Evolutionary conservation across 228 moss, liverwort and hornwort genomes (phyloP).

Genomic region (Sphagnum magellanicum): DNA sequence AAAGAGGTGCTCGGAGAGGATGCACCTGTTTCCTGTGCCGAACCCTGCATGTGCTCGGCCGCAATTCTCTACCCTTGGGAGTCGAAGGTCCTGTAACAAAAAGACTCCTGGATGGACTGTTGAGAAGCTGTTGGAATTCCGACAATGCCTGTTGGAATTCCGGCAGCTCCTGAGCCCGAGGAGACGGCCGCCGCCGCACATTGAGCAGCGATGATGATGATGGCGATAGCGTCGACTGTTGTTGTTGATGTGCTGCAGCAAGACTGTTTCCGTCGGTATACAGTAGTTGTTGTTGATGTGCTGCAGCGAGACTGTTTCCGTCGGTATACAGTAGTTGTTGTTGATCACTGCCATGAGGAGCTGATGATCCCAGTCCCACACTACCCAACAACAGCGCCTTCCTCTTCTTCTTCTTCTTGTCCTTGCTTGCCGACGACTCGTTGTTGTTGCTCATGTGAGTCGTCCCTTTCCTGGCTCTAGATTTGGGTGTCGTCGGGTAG

Average conservation of each 20-base stretch:
- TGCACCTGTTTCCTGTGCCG: constrained; percentile 52
- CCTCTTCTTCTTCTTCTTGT: too few relatives aligned
- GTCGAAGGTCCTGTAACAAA: constrained; percentile 21
- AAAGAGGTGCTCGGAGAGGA: constrained; percentile 41
- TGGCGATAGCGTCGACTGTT: neutral
- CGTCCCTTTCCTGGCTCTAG: constrained; percentile 8
- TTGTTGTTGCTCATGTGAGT: constrained; percentile 3
- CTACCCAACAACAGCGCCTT: too few relatives aligned
- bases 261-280: too few relatives aligned
- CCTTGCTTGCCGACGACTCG: constrained; percentile 10
- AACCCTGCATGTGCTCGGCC: constrained; percentile 18
- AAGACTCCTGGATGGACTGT: too few relatives aligned
- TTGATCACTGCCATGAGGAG: too few relatives aligned
- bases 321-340: too few relatives aligned
- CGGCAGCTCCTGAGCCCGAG: constrained; percentile 4
- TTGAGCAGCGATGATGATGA: neutral
- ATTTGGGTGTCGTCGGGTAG: constrained; percentile 35
- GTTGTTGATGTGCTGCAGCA: too few relatives aligned
- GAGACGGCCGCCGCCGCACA: neutral
- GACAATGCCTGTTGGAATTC: neutral
- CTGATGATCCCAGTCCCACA: too few relatives aligned
- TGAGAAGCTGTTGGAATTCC: too few relatives aligned
- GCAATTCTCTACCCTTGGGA: constrained; percentile 30
- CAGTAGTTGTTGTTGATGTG: too few relatives aligned
- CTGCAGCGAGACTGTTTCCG: too few relatives aligned